These are phyloP conservation scores for Lithospermum erythrorhizon DNA, from an alignment of 257 asterid genomes.

Conservation along the genomic window DNA sequence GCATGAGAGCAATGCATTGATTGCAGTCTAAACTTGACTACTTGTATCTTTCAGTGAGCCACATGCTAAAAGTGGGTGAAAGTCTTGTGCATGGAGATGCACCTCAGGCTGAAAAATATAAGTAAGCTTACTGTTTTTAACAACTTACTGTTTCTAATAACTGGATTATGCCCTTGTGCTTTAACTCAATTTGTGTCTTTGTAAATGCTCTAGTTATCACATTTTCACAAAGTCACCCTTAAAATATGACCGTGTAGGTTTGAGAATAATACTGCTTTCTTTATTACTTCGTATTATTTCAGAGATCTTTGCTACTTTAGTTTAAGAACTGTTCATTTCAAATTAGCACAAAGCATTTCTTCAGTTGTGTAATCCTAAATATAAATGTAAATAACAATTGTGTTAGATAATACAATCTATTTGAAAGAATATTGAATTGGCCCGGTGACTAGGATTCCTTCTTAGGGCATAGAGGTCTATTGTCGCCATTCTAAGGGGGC, in stretches of 20 bases:
- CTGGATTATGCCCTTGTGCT: not conserved
- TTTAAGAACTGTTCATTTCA: not conserved
- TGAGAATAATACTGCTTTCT: not conserved
- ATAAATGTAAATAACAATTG: too few relatives aligned
- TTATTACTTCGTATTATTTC: too few relatives aligned
- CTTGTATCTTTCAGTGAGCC: slow-evolving; percentile 36
- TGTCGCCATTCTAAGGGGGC: too few relatives aligned
- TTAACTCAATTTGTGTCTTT: not conserved
- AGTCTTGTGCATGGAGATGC: slow-evolving; percentile 57
- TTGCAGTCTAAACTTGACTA: slow-evolving; percentile 9
- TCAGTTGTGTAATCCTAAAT: too few relatives aligned
- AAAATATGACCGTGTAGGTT: not conserved
- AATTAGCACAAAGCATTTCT: not conserved
- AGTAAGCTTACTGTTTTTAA: slow-evolving; percentile 27
- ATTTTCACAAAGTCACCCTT: not conserved
- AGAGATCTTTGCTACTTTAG: not conserved
- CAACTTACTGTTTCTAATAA: not conserved
- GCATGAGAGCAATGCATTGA: not conserved
- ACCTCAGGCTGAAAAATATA: slow-evolving; percentile 46
- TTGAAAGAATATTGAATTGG: too few relatives aligned
- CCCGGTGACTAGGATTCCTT: too few relatives aligned
- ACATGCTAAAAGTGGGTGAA: slow-evolving; percentile 77
- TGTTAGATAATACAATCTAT: too few relatives aligned
- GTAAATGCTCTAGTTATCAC: not conserved
- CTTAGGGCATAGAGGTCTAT: too few relatives aligned